Evolutionary conservation across 176 grass and related monocot species (phyloP).

Genomic region (Eremochloa ophiuroides): DNA sequence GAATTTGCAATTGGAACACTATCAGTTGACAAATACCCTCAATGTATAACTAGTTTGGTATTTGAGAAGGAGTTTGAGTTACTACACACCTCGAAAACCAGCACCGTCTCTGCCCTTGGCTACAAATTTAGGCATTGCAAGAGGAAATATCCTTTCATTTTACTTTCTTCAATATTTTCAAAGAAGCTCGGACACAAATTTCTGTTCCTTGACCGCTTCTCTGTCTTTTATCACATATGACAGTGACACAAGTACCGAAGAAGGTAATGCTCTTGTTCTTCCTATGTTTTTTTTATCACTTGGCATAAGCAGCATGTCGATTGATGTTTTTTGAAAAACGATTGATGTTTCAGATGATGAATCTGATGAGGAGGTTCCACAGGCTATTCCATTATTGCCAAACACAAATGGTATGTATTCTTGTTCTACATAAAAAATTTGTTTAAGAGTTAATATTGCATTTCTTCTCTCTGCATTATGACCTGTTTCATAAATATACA

Average conservation of each 20-base stretch:
- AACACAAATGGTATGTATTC: conserved; percentile 16
- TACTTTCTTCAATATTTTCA: background rate
- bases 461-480: background rate
- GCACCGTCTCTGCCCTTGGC: conserved; percentile 47
- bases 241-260: background rate
- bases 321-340: too few species aligned
- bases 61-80: conserved; percentile 82
- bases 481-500: background rate
- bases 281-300: background rate
- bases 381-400: conserved; percentile 19
- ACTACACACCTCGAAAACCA: conserved; percentile 56
- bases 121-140: conserved; percentile 26
- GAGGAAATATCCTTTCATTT: conserved; percentile 39
- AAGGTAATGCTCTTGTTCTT: conserved; percentile 16
- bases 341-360: conserved; percentile 35
- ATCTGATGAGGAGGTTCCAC: conserved; percentile 34
- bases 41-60: conserved; percentile 54
- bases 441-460: background rate
- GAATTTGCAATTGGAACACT: conserved; percentile 52
- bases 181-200: background rate
- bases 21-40: conserved; percentile 40
- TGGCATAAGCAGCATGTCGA: background rate
- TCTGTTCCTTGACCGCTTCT: conserved; percentile 14
- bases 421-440: background rate
- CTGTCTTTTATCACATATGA: conserved; percentile 12